A percentile compares a stretch with the other conserved stretches of the same genome.
Evolutionary conservation across 129 eudicot genomes (phyloP).

Genomic region (Saposhnikovia divaricata): DNA sequence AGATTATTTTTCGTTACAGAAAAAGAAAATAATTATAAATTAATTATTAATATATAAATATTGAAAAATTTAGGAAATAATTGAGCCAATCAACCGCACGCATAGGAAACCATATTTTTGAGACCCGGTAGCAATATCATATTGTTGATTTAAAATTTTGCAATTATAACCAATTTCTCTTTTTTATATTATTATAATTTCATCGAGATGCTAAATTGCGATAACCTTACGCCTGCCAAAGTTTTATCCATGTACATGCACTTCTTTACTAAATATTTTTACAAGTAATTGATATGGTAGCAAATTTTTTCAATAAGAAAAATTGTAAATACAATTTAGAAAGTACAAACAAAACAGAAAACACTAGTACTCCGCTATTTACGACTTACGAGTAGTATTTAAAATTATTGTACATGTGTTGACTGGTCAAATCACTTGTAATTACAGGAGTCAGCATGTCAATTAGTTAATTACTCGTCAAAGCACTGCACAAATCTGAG

Average conservation of each 20-base stretch:
- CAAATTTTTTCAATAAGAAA: neutral
- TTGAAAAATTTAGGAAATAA: too few relatives aligned
- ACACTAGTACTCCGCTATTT: neutral
- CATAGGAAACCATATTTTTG: too few relatives aligned
- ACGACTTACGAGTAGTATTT: too few relatives aligned
- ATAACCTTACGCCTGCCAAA: slow-evolving; percentile 3
- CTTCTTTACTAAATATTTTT: neutral
- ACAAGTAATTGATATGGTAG: neutral
- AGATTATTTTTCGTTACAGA: too few relatives aligned
- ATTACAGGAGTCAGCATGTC: neutral
- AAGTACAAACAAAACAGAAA: neutral
- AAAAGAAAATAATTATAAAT: too few relatives aligned
- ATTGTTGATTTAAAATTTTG: too few relatives aligned
- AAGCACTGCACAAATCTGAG: neutral
- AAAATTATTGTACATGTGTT: neutral
- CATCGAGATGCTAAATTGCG: slow-evolving; percentile 1
- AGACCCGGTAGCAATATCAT: too few relatives aligned
- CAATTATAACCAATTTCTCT: too few relatives aligned
- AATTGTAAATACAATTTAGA: neutral
- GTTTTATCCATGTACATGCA: neutral
- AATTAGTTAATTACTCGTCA: neutral
- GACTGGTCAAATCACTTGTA: neutral
- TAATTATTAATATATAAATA: too few relatives aligned
- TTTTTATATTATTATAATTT: neutral
- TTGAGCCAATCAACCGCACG: too few relatives aligned